Base-by-base conservation (phyloP, 345 rosid genomes). In the Luvunga scandens region DNA sequence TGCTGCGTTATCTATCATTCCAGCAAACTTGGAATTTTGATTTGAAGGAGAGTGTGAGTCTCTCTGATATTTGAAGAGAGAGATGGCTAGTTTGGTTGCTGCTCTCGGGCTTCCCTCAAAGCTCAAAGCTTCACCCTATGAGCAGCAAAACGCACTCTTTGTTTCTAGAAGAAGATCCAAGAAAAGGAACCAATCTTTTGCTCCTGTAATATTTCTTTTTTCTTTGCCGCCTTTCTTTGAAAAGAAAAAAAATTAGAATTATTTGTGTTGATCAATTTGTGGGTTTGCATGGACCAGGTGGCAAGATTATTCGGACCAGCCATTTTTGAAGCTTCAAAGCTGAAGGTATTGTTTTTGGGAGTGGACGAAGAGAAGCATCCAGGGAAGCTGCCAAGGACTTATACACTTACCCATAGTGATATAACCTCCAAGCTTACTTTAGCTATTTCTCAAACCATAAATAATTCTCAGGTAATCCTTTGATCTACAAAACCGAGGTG, bases 261-360 rank as follows among this genome's bases (percentile, higher is more conserved):
- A 19, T 6, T 21, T 68, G 50, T 72, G 18, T 80, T 34, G 14
- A 38, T 9, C 80, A 38, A 61, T 81, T 61, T 16, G 24, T 72
- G 79, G 75, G 56, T 28, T 75, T 79, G 71, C 30, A 63, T 79
- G 85, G 39, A 34, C 59, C 81, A 95, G 99, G 90, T 88, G 69
- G 96, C 98, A 56, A 92, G 99, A 80, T 83, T 95, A 75, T 95
- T 95, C 80, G 98, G 99, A 83, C 99, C 98, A 31, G 90, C 99
- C 7, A 91, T 95, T 65, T 95, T 95, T 82, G 98, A 95, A 83
- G 93, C 97, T 18, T 93, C 99, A 71, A 95, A 95, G 84, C 81
- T 95, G 76, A 95, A 92, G 83, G 99, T 95, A 60, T 69, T 89
- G 79, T 91, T 93, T 74, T 80, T 95, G 74, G 99, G 99, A 39